Evolutionary conservation across 176 grass and related monocot species (phyloP).

Genomic region (Bolboschoenus planiculmis): DNA sequence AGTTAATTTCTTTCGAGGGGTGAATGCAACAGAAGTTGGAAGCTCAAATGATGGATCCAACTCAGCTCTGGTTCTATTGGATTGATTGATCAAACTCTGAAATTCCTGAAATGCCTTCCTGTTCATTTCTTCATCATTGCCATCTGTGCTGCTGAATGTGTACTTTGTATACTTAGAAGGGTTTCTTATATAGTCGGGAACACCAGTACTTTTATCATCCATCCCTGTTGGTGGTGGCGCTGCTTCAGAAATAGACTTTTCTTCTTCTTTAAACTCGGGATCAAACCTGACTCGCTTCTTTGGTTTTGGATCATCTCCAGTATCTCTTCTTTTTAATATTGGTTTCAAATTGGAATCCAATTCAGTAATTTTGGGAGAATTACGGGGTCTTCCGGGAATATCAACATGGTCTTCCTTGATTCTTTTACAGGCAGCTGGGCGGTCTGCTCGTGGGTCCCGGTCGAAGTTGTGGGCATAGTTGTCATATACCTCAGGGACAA

Average conservation of each 20-base stretch:
- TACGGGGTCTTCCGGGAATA: neutral
- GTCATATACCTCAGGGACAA: conserved; percentile 74
- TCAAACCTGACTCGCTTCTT: conserved; percentile 88
- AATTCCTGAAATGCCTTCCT: conserved; percentile 63
- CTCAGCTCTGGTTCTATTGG: conserved; percentile 25
- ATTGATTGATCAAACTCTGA: conserved; percentile 44
- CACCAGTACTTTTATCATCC: conserved; percentile 16
- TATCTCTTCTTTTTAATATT: conserved; percentile 88
- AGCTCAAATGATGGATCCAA: conserved; percentile 44
- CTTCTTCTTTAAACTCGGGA: conserved; percentile 35
- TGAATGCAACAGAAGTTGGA: conserved; percentile 59
- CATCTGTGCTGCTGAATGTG: conserved; percentile 45
- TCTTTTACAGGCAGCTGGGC: conserved; percentile 55
- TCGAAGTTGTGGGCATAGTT: conserved; percentile 34
- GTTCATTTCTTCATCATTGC: conserved; percentile 55
- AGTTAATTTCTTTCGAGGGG: conserved; percentile 53
- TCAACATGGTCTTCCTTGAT: conserved; percentile 52
- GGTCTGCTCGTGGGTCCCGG: conserved; percentile 67
- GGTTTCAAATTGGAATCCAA: conserved; percentile 44
- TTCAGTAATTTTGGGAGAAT: neutral
- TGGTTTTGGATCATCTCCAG: conserved; percentile 47
- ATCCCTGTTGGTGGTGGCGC: conserved; percentile 33
- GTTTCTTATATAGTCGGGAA: conserved; percentile 82
- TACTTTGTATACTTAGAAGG: conserved; percentile 87
- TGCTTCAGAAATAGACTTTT: conserved; percentile 39